phyloP scores from a whole-genome alignment of 192 early-diverging fungal species.

The Dissophora globulifera region DNA sequence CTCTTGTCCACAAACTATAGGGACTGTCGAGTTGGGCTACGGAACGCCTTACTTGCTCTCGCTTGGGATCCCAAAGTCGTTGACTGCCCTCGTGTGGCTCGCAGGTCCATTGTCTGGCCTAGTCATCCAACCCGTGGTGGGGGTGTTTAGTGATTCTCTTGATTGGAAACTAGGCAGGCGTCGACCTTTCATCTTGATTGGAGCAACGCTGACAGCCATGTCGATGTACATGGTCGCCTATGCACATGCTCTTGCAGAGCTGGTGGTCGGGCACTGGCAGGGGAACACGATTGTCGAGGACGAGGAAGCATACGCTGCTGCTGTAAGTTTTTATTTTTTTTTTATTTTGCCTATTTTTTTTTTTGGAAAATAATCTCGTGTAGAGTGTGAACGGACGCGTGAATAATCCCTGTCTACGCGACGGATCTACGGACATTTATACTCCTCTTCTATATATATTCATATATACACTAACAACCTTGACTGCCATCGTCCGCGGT shows the following conservation, averaged over 20 bases:
- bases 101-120: slow-evolving; percentile 82
- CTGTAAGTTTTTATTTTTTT: neutral
- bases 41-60: slow-evolving; percentile 79
- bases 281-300: too few species aligned
- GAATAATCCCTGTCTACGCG: too few species aligned
- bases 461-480: too few species aligned
- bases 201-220: slow-evolving; percentile 69
- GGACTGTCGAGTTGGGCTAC: slow-evolving; percentile 81
- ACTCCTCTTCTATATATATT: neutral
- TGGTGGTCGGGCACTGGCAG: slow-evolving; percentile 9
- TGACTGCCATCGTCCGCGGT: too few species aligned
- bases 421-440: neutral
- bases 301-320: neutral
- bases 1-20: slow-evolving; percentile 37
- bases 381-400: too few species aligned
- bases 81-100: slow-evolving; percentile 83
- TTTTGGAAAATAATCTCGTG: too few species aligned
- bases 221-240: slow-evolving; percentile 81
- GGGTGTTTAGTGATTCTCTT: slow-evolving; percentile 83
- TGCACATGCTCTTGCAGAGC: slow-evolving; percentile 69
- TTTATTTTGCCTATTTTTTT: neutral
- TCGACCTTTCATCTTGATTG: slow-evolving; percentile 84
- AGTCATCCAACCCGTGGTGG: slow-evolving; percentile 80
- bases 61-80: slow-evolving; percentile 68
- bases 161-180: slow-evolving; percentile 79